phyloP scores from a whole-genome alignment of 768 basidiomycete species.

The Tulasnella calospora region DNA sequence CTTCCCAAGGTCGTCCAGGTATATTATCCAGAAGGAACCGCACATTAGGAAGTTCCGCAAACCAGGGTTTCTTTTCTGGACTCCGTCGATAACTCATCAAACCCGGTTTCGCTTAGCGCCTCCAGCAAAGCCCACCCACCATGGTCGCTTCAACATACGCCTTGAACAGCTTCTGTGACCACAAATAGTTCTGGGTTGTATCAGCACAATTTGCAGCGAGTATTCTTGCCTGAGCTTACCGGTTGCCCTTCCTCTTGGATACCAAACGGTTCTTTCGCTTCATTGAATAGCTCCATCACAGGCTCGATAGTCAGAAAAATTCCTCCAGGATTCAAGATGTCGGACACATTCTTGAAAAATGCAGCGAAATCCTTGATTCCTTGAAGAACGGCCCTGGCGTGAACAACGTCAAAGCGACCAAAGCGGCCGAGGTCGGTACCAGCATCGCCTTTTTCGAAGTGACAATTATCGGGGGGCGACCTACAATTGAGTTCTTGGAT shows the following conservation, averaged over 20 bases:
- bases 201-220: neutral
- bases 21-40: neutral
- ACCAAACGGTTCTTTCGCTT: constrained; percentile 4
- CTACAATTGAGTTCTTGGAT: neutral
- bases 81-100: neutral
- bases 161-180: neutral
- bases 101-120: neutral
- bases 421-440: neutral
- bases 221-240: neutral
- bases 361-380: constrained; percentile 14
- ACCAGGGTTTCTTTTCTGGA: neutral
- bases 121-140: neutral
- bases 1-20: neutral
- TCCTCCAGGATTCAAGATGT: constrained; percentile 13
- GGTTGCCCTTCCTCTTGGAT: constrained; percentile 7
- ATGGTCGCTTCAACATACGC: neutral
- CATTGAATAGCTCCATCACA: constrained; percentile 3
- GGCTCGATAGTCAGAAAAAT: constrained; percentile 17
- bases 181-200: neutral
- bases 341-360: neutral
- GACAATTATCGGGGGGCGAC: neutral
- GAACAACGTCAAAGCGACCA: constrained; percentile 16
- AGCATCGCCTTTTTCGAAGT: constrained; percentile 15
- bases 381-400: constrained; percentile 3
- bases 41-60: neutral